Evolutionary conservation across 108 stramenopile genomes (phyloP).

Genomic region (Cyclotella distinguenda): DNA sequence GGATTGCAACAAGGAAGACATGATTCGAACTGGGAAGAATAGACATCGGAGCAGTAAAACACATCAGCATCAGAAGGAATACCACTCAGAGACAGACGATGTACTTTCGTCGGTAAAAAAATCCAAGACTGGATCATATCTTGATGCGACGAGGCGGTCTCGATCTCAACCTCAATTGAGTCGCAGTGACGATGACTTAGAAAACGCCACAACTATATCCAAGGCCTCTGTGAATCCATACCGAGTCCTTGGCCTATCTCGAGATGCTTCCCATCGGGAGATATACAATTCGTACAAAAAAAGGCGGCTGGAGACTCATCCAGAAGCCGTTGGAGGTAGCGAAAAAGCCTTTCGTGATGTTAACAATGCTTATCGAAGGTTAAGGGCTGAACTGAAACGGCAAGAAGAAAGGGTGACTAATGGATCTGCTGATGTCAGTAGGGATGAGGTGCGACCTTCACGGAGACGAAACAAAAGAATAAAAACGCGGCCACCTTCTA

Average conservation of each 20-base stretch:
- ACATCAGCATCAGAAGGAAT: not conserved
- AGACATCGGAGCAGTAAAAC: not conserved
- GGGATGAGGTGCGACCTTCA: not conserved
- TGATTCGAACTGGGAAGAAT: constrained; percentile 2
- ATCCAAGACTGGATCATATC: constrained; percentile 19
- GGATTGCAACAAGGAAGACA: constrained; percentile 23
- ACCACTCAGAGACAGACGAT: constrained; percentile 5
- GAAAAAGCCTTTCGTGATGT: constrained; percentile 43
- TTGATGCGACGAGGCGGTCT: constrained; percentile 7
- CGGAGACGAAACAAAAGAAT: constrained; percentile 3
- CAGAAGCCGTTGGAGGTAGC: constrained; percentile 16
- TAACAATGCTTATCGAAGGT: constrained; percentile 38
- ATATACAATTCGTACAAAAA: constrained; percentile 26
- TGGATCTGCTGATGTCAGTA: not conserved
- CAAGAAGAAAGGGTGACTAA: constrained; percentile 15
- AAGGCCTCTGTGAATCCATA: constrained; percentile 45
- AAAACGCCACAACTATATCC: constrained; percentile 47
- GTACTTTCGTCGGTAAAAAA: not conserved
- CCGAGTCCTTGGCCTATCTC: constrained; percentile 21
- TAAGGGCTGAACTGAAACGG: constrained; percentile 29
- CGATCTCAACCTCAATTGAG: constrained; percentile 1
- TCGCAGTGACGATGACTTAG: constrained; percentile 9
- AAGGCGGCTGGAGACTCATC: constrained; percentile 24
- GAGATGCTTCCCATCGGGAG: constrained; percentile 17
- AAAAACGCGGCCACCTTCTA: not conserved